Conservation (phyloP, 805 yeast genomes). For the Wickerhamomyces subpelliculosus region DNA sequence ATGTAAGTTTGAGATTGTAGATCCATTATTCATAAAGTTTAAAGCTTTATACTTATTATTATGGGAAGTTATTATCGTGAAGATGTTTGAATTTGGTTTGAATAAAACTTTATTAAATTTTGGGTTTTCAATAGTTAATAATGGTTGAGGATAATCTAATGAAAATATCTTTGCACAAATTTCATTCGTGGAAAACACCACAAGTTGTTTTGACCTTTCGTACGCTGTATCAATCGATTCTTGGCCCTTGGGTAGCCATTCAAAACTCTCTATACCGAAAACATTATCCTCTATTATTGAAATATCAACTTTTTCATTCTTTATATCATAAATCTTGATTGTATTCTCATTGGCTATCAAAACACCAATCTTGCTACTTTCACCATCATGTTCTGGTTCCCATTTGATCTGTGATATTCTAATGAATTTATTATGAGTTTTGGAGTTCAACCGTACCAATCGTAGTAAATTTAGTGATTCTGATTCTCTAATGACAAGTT, state of each 20-base stretch:
- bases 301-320: slow-evolving; percentile 8
- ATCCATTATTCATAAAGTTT: background rate
- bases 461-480: slow-evolving; percentile 4
- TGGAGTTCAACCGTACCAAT: slow-evolving; percentile 2
- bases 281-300: slow-evolving; percentile 11
- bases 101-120: background rate
- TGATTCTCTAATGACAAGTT: slow-evolving; percentile 9
- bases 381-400: slow-evolving; percentile 8
- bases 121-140: slow-evolving; percentile 11
- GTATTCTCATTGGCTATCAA: slow-evolving; percentile 3
- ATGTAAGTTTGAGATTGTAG: background rate
- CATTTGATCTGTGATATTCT: slow-evolving; percentile 12
- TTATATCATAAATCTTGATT: slow-evolving; percentile 8
- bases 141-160: slow-evolving; percentile 5
- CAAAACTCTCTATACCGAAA: slow-evolving; percentile 12
- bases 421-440: slow-evolving; percentile 2
- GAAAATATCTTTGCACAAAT: slow-evolving; percentile 10
- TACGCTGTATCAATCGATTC: slow-evolving; percentile 9
- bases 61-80: background rate
- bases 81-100: background rate
- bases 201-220: slow-evolving; percentile 10
- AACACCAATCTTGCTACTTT: slow-evolving; percentile 8
- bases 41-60: background rate
- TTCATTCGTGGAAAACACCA: slow-evolving; percentile 7
- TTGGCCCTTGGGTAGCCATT: slow-evolving; percentile 9